Evolutionary conservation across 2,329 filamentous ascomycete species (phyloP).

Genomic region (Atkinsonella hypoxylon): DNA sequence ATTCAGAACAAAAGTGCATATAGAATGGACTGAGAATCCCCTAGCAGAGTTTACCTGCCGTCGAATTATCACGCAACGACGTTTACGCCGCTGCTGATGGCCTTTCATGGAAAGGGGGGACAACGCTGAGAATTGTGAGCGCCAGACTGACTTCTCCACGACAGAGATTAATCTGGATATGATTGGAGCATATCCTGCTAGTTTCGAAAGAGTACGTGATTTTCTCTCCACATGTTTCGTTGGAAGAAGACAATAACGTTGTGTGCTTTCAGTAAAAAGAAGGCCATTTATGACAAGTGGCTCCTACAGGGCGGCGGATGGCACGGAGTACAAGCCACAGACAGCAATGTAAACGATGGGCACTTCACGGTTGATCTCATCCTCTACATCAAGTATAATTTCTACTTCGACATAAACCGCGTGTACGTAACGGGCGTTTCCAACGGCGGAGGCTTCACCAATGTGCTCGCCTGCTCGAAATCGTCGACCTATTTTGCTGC

Average conservation of each 20-base stretch:
- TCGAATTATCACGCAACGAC: conserved; percentile 20
- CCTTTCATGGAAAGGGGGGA: conserved; percentile 32
- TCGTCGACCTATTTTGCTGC: conserved; percentile 22
- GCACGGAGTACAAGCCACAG: conserved; percentile 25
- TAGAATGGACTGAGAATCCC: too few relatives aligned
- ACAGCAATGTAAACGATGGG: conserved; percentile 23
- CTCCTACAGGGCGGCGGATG: conserved; percentile 22
- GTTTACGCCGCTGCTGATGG: conserved; percentile 29
- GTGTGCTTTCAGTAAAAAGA: too few relatives aligned
- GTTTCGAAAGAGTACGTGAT: conserved; percentile 19
- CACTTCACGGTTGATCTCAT: conserved; percentile 32
- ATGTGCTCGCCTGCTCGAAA: conserved; percentile 27
- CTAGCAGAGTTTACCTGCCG: conserved; percentile 13
- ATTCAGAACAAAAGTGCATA: too few relatives aligned
- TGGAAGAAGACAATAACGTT: background rate
- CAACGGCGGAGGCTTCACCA: conserved; percentile 33
- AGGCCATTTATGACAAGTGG: background rate
- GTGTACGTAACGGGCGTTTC: conserved; percentile 32
- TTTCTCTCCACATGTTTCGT: background rate
- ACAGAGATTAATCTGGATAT: conserved; percentile 22
- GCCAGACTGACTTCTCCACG: conserved; percentile 24
- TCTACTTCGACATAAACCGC: conserved; percentile 27
- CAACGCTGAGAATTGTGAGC: conserved; percentile 22
- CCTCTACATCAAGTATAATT: conserved; percentile 21
- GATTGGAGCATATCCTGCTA: conserved; percentile 34